phyloP scores from a whole-genome alignment of 257 asterid species.

The Lycium barbarum region DNA sequence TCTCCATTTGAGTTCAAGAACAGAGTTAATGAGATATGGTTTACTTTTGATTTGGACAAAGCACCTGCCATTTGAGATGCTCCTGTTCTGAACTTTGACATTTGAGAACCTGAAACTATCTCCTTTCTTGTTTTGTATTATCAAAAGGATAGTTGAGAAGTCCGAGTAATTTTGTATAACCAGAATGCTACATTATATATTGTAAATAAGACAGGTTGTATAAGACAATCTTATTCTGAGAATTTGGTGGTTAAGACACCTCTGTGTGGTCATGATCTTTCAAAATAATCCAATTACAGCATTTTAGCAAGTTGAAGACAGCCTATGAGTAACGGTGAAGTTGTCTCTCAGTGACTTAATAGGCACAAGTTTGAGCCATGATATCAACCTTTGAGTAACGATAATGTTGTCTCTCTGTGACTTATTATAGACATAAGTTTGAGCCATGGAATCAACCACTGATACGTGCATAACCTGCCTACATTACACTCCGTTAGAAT shows the following conservation, averaged over 20 bases:
- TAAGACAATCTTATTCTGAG: neutral
- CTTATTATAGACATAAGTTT: neutral
- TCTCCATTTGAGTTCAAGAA: constrained; percentile 76
- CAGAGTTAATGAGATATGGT: constrained; percentile 88
- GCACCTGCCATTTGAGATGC: constrained; percentile 18
- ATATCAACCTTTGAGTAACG: neutral
- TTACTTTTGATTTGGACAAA: constrained; percentile 53
- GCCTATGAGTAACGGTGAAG: too few relatives aligned
- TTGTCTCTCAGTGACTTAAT: neutral
- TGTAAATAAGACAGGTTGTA: constrained; percentile 25
- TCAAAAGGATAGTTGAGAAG: neutral
- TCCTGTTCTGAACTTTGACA: neutral
- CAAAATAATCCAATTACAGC: neutral
- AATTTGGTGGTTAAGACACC: neutral
- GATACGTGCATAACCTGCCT: neutral
- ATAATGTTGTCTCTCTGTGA: neutral
- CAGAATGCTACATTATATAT: neutral
- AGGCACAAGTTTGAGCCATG: neutral
- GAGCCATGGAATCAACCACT: neutral
- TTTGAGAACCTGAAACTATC: neutral
- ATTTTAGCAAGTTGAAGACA: too few relatives aligned
- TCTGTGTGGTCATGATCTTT: neutral
- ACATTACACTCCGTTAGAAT: neutral
- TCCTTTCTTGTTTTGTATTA: neutral
- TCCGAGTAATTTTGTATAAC: neutral